Conservation (phyloP, 2,329 filamentous ascomycete genomes). For the Boeremia lycopersici region DNA sequence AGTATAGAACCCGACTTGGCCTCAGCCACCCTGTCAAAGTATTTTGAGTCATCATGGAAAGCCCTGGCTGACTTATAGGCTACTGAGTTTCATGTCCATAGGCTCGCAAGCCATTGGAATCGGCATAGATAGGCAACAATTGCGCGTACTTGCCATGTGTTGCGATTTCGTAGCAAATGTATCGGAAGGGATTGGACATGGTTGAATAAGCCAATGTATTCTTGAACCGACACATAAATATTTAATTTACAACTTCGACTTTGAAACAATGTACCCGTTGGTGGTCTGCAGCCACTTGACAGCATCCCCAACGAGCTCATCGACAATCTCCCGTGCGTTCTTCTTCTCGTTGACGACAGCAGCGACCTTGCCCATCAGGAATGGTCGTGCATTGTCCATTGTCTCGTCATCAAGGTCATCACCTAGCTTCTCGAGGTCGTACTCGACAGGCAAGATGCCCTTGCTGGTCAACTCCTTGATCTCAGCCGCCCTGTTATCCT, state of each 20-base stretch:
- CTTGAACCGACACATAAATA: neutral
- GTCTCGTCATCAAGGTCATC: constrained; percentile 74
- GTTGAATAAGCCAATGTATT: neutral
- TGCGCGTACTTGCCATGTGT: no score
- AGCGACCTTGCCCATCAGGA: constrained; percentile 95
- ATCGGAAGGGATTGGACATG: neutral
- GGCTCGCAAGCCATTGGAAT: no score
- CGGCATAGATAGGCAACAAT: no score
- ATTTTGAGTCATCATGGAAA: no score
- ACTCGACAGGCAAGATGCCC: constrained; percentile 91
- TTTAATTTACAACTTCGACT: constrained; percentile 40
- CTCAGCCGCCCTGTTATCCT: constrained; percentile 85
- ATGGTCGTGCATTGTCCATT: constrained; percentile 89
- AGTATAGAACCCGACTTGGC: no score
- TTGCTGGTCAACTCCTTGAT: constrained; percentile 90
- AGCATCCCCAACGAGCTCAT: constrained; percentile 89
- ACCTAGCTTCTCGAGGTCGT: constrained; percentile 84
- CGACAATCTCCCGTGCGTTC: constrained; percentile 86
- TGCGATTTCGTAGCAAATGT: no score
- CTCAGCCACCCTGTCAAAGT: no score
- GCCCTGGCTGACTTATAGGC: no score
- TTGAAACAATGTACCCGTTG: constrained; percentile 62
- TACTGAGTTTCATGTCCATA: no score
- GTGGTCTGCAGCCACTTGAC: constrained; percentile 72
- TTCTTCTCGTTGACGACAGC: constrained; percentile 94